Conservation (phyloP, 441 rosid genomes). For the Arabidopsis hybrid region DNA sequence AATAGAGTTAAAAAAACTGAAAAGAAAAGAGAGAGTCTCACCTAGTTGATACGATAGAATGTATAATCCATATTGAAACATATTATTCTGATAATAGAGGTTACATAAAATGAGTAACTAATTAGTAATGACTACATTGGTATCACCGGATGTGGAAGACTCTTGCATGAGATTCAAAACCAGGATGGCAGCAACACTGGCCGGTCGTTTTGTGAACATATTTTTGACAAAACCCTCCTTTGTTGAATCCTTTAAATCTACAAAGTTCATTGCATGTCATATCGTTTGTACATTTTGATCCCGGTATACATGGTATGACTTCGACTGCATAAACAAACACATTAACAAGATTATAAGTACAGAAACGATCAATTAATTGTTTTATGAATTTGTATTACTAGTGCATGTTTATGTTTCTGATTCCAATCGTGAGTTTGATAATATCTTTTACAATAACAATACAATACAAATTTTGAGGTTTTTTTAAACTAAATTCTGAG, state of each 20-base stretch:
- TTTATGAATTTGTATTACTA: not conserved
- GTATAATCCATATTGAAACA: not conserved
- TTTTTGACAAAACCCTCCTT: constrained; percentile 18
- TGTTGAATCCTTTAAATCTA: not conserved
- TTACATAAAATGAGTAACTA: not conserved
- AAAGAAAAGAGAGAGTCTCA: no score
- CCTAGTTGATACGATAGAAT: no score
- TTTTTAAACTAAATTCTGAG: not conserved
- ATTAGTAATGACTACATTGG: not conserved
- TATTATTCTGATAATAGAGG: not conserved
- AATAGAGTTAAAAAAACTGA: no score
- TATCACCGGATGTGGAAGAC: not conserved
- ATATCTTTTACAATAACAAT: not conserved
- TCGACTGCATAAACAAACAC: not conserved
- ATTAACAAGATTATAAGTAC: not conserved
- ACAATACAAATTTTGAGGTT: not conserved
- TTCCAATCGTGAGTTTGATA: not conserved
- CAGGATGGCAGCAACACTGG: constrained; percentile 22
- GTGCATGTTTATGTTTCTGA: not conserved
- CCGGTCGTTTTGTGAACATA: not conserved
- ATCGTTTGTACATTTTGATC: not conserved
- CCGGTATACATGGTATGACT: not conserved
- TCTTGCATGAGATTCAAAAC: constrained; percentile 1
- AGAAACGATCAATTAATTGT: not conserved
- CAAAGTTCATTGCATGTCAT: constrained; percentile 26